These are phyloP conservation scores for Xenoacremonium recifei DNA, from an alignment of 2,329 filamentous ascomycete genomes.

Conservation along the genomic window DNA sequence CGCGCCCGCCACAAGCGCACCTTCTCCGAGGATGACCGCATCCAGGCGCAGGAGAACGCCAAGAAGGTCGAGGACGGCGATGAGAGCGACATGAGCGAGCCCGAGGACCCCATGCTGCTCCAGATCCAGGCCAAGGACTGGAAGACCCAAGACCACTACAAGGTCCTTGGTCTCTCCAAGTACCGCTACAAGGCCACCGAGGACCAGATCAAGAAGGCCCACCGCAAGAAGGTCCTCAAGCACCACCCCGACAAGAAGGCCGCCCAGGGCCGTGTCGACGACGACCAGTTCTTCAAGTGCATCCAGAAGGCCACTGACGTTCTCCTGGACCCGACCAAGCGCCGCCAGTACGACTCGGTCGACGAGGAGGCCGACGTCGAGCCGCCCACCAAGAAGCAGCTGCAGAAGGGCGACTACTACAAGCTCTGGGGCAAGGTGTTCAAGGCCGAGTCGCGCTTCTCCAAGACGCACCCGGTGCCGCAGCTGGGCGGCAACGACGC, in stretches of 20 bases:
- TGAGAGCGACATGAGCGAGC: conserved; percentile 86
- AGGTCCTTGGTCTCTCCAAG: conserved; percentile 88
- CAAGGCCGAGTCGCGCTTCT: conserved; percentile 90
- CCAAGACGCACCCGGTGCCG: conserved; percentile 85
- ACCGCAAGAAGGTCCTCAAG: conserved; percentile 99
- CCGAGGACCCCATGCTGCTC: conserved; percentile 90
- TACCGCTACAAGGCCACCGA: conserved; percentile 91
- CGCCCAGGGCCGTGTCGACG: conserved; percentile 79
- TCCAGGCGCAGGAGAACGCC: conserved; percentile 90
- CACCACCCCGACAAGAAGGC: conserved; percentile 99
- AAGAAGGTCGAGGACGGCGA: conserved; percentile 95
- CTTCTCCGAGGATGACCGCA: conserved; percentile 97
- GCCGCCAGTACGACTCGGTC: conserved; percentile 94
- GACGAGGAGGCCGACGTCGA: conserved; percentile 92
- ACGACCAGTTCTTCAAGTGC: conserved; percentile 99
- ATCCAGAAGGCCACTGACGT: conserved; percentile 98
- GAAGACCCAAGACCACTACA: conserved; percentile 99
- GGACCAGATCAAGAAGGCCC: conserved; percentile 97
- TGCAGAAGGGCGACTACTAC: conserved; percentile 85
- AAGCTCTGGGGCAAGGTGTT: conserved; percentile 92
- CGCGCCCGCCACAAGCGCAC: conserved; percentile 95
- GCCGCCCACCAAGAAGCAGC: conserved; percentile 88
- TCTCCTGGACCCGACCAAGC: conserved; percentile 86
- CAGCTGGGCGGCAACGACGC: conserved; percentile 80
- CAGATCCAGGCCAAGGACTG: conserved; percentile 96